These are phyloP conservation scores for Neurospora crassa DNA, from an alignment of 2,329 filamentous ascomycete species.

Conservation along the genomic window DNA sequence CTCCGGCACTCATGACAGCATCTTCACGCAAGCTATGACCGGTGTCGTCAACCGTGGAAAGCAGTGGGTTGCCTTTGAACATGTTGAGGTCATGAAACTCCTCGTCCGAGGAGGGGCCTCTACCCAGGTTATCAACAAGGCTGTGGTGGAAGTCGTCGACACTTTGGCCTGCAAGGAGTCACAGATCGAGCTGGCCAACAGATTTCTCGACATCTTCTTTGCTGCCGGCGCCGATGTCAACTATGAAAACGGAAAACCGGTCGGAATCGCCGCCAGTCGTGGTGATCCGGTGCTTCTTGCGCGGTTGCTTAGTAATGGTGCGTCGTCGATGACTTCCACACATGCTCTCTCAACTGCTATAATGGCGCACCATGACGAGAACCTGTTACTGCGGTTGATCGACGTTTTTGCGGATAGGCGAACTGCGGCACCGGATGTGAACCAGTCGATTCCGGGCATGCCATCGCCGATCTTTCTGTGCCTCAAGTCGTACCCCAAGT, in stretches of 20 bases:
- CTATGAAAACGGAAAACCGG: constrained; percentile 16
- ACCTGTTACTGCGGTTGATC: constrained; percentile 10
- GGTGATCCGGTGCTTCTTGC: constrained; percentile 14
- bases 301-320: constrained; percentile 10
- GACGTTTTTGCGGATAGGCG: constrained; percentile 8
- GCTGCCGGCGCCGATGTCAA: constrained; percentile 16
- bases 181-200: constrained; percentile 9
- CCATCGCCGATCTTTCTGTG: constrained; percentile 14
- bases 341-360: constrained; percentile 15
- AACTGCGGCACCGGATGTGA: constrained; percentile 12
- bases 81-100: constrained; percentile 16
- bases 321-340: constrained; percentile 11
- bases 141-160: constrained; percentile 16
- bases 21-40: constrained; percentile 15
- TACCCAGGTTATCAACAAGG: constrained; percentile 9
- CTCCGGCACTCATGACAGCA: constrained; percentile 6
- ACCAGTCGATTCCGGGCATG: constrained; percentile 13
- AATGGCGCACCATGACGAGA: constrained; percentile 15
- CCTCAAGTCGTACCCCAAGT: constrained; percentile 15
- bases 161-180: constrained; percentile 12
- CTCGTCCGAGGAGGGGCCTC: constrained; percentile 17
- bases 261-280: constrained; percentile 14
- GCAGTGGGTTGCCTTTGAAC: constrained; percentile 18
- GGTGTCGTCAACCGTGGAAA: constrained; percentile 13
- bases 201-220: constrained; percentile 14